Evolutionary conservation across 805 yeast species (phyloP).

Genomic region (Kodamaea neixiangensis): DNA sequence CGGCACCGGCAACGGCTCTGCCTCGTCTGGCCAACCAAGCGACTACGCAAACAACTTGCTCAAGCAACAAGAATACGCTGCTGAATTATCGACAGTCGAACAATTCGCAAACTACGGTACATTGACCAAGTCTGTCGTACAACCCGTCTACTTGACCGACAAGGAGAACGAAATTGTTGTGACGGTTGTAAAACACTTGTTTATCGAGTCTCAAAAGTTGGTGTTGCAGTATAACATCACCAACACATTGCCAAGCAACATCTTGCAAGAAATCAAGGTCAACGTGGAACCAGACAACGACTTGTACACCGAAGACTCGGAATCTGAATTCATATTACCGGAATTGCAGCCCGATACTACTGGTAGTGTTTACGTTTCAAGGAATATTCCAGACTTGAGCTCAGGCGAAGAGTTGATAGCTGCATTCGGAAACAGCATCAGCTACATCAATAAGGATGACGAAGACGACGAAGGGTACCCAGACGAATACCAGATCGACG

Average conservation of each 20-base stretch:
- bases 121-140: slow-evolving; percentile 67
- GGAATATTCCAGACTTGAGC: slow-evolving; percentile 50
- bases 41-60: slow-evolving; percentile 31
- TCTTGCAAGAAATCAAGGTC: slow-evolving; percentile 75
- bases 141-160: slow-evolving; percentile 74
- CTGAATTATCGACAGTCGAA: slow-evolving; percentile 68
- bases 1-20: slow-evolving; percentile 14
- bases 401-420: slow-evolving; percentile 28
- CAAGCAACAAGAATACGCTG: slow-evolving; percentile 65
- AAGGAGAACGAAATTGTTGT: slow-evolving; percentile 92
- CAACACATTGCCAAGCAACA: slow-evolving; percentile 79
- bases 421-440: slow-evolving; percentile 64
- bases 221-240: slow-evolving; percentile 79
- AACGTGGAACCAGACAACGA: slow-evolving; percentile 64
- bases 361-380: slow-evolving; percentile 79
- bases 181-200: slow-evolving; percentile 78
- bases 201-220: slow-evolving; percentile 63
- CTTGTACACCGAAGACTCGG: slow-evolving; percentile 55
- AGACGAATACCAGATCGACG: slow-evolving; percentile 92
- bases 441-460: slow-evolving; percentile 77
- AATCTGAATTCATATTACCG: slow-evolving; percentile 55
- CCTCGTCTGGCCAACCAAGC: slow-evolving; percentile 23
- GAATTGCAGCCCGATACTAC: slow-evolving; percentile 68
- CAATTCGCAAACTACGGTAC: slow-evolving; percentile 75
- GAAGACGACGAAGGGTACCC: slow-evolving; percentile 84